Percentiles rank a stretch among this genome's conserved stretches.
Evolutionary conservation across 768 basidiomycete species (phyloP).

Genomic region (Pluteus cervinus): DNA sequence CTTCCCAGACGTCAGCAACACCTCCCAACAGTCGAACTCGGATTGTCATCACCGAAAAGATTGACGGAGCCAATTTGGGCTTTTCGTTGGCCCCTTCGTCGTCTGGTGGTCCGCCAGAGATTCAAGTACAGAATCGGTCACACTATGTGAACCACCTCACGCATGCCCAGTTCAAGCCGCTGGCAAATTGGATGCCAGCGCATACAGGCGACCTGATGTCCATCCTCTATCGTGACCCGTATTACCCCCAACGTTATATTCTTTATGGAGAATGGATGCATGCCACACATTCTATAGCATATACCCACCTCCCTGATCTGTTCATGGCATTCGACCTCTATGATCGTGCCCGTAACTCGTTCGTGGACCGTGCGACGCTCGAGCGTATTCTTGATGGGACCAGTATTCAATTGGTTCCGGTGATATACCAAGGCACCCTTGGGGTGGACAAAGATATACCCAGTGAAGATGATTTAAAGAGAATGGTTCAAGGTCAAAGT

Average conservation of each 20-base stretch:
- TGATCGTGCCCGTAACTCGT: constrained; percentile 40
- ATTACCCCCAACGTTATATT: constrained; percentile 52
- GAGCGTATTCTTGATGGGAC: constrained; percentile 29
- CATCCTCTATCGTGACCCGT: constrained; percentile 40
- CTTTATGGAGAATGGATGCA: constrained; percentile 62
- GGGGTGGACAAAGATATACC: constrained; percentile 32
- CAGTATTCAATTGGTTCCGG: constrained; percentile 35
- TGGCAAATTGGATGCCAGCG: constrained; percentile 47
- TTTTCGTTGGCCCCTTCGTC: constrained; percentile 34
- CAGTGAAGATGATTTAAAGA: constrained; percentile 28
- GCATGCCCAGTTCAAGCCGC: constrained; percentile 58
- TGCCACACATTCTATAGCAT: constrained; percentile 56
- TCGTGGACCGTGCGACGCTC: constrained; percentile 31
- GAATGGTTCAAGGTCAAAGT: constrained; percentile 34
- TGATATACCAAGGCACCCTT: constrained; percentile 38
- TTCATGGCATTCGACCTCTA: constrained; percentile 59
- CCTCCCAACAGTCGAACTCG: constrained; percentile 7
- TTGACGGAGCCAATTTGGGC: constrained; percentile 66
- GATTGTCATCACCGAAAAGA: constrained; percentile 55
- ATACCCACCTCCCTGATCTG: constrained; percentile 44
- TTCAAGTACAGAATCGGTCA: constrained; percentile 57
- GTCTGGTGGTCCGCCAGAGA: constrained; percentile 34
- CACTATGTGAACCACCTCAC: constrained; percentile 49
- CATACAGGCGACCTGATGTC: constrained; percentile 37
- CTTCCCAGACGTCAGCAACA: too few species aligned